Evolutionary conservation across 306 rosid species (phyloP).

Genomic region (Rosa multiflora): DNA sequence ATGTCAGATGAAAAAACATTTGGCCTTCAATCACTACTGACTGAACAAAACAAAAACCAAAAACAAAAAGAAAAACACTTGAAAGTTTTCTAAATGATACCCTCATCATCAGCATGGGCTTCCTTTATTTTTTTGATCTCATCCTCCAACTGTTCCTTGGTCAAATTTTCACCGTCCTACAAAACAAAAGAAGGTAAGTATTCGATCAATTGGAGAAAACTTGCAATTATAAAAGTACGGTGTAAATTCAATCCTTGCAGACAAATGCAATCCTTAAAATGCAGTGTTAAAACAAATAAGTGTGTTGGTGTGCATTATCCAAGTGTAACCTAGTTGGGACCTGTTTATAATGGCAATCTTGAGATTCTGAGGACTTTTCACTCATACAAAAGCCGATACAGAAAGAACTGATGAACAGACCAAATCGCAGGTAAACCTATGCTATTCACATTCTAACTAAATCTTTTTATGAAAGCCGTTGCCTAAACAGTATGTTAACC

Average conservation of each 20-base stretch:
- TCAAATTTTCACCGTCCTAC: slow-evolving; percentile 80
- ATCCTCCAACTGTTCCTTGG: slow-evolving; percentile 70
- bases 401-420: not conserved
- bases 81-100: slow-evolving; percentile 29
- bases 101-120: slow-evolving; percentile 93
- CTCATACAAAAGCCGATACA: not conserved
- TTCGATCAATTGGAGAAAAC: not conserved
- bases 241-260: not conserved
- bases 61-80: not conserved
- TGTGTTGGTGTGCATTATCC: not conserved
- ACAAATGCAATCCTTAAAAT: not conserved
- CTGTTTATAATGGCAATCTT: not conserved
- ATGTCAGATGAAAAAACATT: not conserved
- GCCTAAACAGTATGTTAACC: not conserved
- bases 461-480: not conserved
- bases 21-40: not conserved
- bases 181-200: not conserved
- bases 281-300: not conserved
- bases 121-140: slow-evolving; percentile 83
- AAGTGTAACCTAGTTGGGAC: not conserved
- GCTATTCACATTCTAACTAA: not conserved
- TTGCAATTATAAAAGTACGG: not conserved
- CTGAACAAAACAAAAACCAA: not conserved
- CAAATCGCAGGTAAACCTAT: not conserved
- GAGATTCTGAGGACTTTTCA: not conserved